Conservation (phyloP, 306 rosid genomes). For the Fragaria vesca region DNA sequence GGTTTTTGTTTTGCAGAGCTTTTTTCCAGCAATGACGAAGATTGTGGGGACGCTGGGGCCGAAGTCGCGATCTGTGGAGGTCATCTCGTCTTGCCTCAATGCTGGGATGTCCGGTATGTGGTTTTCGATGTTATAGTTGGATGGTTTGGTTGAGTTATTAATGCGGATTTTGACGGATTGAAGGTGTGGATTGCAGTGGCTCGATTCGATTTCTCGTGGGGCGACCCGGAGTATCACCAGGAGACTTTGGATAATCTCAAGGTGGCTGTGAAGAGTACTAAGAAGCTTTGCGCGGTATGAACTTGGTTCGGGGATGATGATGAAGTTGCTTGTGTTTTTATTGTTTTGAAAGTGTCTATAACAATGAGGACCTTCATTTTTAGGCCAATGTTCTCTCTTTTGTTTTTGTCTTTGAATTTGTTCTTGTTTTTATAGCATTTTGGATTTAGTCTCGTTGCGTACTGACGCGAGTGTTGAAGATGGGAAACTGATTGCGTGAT, state of each 20-base stretch:
- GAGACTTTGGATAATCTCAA: conserved; percentile 90
- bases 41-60: conserved; percentile 98
- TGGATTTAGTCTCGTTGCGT: background rate
- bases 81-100: conserved; percentile 72
- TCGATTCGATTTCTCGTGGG: conserved; percentile 95
- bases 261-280: conserved; percentile 73
- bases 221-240: conserved; percentile 73
- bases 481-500: conserved; percentile 21
- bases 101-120: conserved; percentile 96
- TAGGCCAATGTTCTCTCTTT: background rate
- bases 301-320: background rate
- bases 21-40: conserved; percentile 93
- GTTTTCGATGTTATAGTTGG: background rate
- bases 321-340: no score
- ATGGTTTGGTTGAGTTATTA: background rate
- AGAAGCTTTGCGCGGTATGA: conserved; percentile 97
- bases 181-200: conserved; percentile 59
- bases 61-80: conserved; percentile 74
- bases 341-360: no score
- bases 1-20: conserved; percentile 44
- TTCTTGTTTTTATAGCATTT: background rate
- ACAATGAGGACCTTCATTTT: background rate
- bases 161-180: conserved; percentile 10
- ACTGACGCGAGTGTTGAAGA: no score
- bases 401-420: no score